Evolutionary conservation across 768 basidiomycete genomes (phyloP).

Genomic region (Boletus sp.): DNA sequence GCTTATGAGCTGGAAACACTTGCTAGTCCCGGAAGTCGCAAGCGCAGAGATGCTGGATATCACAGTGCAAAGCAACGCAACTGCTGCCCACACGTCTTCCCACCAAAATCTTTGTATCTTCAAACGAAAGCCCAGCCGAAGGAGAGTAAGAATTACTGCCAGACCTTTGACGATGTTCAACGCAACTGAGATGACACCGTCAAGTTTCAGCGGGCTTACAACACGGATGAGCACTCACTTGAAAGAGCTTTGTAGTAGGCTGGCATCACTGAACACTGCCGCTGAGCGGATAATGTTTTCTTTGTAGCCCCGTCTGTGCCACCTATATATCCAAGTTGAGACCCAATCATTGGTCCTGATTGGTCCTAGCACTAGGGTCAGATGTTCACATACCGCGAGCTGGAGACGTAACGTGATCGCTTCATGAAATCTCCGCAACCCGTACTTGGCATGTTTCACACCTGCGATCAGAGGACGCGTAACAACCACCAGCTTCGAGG

Average conservation of each 20-base stretch:
- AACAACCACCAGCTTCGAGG: background rate
- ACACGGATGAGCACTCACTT: background rate
- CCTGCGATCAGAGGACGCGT: background rate
- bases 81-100: conserved; percentile 22
- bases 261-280: conserved; percentile 7
- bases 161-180: conserved; percentile 5
- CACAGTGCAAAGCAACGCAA: conserved; percentile 2
- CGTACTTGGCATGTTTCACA: background rate
- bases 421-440: background rate
- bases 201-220: background rate
- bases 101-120: conserved; percentile 21
- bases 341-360: background rate
- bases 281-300: background rate
- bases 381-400: too few species aligned
- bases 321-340: background rate
- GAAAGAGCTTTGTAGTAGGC: background rate
- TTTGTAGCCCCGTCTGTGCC: background rate
- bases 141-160: conserved; percentile 6
- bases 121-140: conserved; percentile 14
- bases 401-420: background rate
- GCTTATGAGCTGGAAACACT: background rate
- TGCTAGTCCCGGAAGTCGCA: background rate
- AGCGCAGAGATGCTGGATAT: background rate
- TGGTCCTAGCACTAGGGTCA: background rate
- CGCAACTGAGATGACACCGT: background rate